A percentile compares a stretch with the other conserved stretches of the same genome.
Conservation (phyloP, 257 asterid species). For the Solanum chaucha region DNA sequence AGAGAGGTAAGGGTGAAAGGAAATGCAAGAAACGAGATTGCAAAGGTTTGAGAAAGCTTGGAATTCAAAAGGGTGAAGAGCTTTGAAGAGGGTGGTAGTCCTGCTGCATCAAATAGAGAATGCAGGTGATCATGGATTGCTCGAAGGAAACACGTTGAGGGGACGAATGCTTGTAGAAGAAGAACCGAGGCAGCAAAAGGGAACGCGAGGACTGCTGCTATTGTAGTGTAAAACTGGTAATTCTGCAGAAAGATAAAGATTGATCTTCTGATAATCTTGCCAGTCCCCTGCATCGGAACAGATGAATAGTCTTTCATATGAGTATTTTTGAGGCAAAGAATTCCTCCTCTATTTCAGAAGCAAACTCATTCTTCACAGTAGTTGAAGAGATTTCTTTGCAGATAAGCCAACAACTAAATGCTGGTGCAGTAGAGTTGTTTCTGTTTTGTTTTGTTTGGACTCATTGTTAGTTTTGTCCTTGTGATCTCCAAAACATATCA, state of each 20-base stretch:
- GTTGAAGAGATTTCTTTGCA: neutral
- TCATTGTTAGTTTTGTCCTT: constrained; percentile 7
- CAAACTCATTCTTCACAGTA: neutral
- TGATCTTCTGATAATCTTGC: constrained; percentile 49
- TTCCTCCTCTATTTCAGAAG: neutral
- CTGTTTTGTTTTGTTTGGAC: constrained; percentile 20
- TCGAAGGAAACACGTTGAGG: constrained; percentile 31
- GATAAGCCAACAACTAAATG: constrained; percentile 26
- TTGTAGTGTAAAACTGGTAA: constrained; percentile 46
- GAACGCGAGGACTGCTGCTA: constrained; percentile 46
- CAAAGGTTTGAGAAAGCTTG: constrained; percentile 59
- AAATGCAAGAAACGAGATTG: constrained; percentile 32
- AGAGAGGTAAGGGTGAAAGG: constrained; percentile 61
- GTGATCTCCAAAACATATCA: constrained; percentile 14
- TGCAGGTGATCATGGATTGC: constrained; percentile 33
- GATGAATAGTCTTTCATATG: constrained; percentile 14
- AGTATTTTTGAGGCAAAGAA: constrained; percentile 3
- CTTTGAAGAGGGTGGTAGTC: constrained; percentile 49
- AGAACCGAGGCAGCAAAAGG: constrained; percentile 59
- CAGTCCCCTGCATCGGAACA: constrained; percentile 26
- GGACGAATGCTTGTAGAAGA: constrained; percentile 33
- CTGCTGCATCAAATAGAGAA: constrained; percentile 52
- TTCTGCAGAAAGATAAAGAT: constrained; percentile 52
- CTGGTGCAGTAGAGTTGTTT: constrained; percentile 18
- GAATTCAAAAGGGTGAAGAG: constrained; percentile 44